These are phyloP conservation scores for Acanthamoeba rhysodes DNA, from an alignment of 208 protist genomes.

Conservation along the genomic window DNA sequence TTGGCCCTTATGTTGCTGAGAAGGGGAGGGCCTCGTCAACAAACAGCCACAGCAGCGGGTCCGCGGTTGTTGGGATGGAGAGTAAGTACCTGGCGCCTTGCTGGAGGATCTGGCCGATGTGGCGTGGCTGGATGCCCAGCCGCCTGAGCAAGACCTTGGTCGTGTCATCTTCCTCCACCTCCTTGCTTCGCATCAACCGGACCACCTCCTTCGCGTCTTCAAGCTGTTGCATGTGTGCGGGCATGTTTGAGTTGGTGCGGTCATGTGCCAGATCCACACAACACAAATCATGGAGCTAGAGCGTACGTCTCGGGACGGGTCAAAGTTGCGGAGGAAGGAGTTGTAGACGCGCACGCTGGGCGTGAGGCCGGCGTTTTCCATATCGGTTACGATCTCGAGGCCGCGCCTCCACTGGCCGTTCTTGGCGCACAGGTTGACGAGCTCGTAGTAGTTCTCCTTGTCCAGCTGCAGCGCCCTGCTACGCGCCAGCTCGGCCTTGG, in stretches of 20 bases:
- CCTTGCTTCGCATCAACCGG: not conserved
- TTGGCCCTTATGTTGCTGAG: no score
- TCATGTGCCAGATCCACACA: no score
- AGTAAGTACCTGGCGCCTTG: not conserved
- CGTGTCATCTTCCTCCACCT: conserved; percentile 4
- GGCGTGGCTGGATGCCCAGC: conserved; percentile 1
- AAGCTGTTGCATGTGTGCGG: not conserved
- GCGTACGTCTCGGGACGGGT: not conserved
- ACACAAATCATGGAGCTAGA: not conserved
- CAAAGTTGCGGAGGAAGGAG: conserved; percentile 51
- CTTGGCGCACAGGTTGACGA: conserved; percentile 43
- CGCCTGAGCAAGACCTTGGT: not conserved
- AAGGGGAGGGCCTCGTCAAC: no score
- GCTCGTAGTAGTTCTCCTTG: conserved; percentile 56
- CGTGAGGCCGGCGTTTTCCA: conserved; percentile 7
- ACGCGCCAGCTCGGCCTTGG: not conserved
- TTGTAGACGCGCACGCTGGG: conserved; percentile 44
- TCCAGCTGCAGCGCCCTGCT: not conserved
- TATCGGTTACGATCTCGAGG: not conserved
- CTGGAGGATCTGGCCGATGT: conserved; percentile 9
- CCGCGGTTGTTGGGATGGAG: no score
- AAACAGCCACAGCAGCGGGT: no score
- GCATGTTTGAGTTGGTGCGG: no score
- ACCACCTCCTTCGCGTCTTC: conserved; percentile 31
- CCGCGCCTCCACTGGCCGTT: conserved; percentile 34